Conservation (phyloP, 2,329 filamentous ascomycete species). For the Trichophaea hybrida region DNA sequence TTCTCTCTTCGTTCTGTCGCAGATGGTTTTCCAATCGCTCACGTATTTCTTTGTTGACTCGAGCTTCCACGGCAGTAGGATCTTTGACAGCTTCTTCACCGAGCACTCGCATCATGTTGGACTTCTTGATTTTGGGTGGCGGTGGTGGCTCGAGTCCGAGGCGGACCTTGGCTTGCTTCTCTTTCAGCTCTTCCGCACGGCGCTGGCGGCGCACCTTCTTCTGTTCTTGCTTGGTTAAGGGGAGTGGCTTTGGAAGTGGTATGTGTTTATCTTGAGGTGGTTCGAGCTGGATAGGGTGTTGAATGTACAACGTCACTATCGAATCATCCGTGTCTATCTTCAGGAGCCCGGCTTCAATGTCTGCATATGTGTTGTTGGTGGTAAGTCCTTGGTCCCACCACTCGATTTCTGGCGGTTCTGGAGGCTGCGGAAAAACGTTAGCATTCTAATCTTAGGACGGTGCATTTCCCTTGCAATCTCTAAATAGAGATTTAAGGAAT, state of each 20-base stretch:
- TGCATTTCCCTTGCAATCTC: not conserved
- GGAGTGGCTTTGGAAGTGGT: conserved; percentile 74
- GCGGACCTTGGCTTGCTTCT: conserved; percentile 89
- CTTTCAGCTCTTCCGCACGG: conserved; percentile 83
- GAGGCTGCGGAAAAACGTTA: conserved; percentile 28
- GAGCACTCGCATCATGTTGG: conserved; percentile 91
- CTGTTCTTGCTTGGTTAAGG: conserved; percentile 78
- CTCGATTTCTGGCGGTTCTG: conserved; percentile 73
- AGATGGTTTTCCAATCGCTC: conserved; percentile 71
- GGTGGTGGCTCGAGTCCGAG: conserved; percentile 79
- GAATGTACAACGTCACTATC: conserved; percentile 80
- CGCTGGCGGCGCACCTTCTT: conserved; percentile 80
- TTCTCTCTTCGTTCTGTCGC: conserved; percentile 64
- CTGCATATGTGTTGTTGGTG: conserved; percentile 58
- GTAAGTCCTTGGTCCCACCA: conserved; percentile 95
- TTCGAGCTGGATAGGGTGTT: conserved; percentile 81
- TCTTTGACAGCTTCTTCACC: conserved; percentile 90
- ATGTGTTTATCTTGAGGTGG: conserved; percentile 78
- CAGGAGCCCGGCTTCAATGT: conserved; percentile 51
- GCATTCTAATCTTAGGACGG: not conserved
- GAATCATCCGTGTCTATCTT: conserved; percentile 67
- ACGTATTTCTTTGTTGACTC: conserved; percentile 83
- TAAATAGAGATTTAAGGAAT: not conserved
- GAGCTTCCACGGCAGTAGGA: conserved; percentile 88
- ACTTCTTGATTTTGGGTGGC: conserved; percentile 91